Conservation (phyloP, 2,329 filamentous ascomycete genomes). For the Simplicillium sp. region DNA sequence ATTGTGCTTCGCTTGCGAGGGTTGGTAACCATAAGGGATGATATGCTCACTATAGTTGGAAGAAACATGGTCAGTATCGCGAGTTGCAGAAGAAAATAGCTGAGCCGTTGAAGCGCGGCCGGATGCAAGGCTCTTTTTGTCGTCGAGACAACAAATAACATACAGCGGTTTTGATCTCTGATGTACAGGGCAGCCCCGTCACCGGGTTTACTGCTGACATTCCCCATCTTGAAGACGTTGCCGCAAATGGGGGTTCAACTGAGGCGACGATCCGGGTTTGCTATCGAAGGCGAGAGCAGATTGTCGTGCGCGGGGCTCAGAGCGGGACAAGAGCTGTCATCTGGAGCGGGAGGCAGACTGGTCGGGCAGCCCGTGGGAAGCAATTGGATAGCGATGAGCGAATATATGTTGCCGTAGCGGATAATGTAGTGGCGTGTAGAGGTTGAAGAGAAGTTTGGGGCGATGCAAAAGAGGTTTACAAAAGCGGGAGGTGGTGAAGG, state of each 20-base stretch:
- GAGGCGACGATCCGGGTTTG: conserved; percentile 1
- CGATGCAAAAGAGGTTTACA: neutral
- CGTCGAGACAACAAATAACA: conserved; percentile 44
- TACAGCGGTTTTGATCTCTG: conserved; percentile 87
- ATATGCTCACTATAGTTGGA: conserved; percentile 63
- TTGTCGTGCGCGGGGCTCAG: conserved; percentile 18
- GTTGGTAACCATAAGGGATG: conserved; percentile 73
- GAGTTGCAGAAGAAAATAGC: conserved; percentile 1
- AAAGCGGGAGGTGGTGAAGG: neutral
- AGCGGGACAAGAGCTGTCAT: conserved; percentile 14
- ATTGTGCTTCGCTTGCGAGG: conserved; percentile 68
- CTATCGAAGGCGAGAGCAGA: conserved; percentile 10
- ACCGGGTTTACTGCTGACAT: conserved; percentile 79
- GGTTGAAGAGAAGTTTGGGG: too few species aligned
- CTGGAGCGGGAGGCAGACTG: conserved; percentile 9
- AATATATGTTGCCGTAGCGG: neutral
- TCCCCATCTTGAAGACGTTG: conserved; percentile 64
- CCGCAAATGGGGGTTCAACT: conserved; percentile 10
- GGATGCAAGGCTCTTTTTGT: conserved; percentile 72
- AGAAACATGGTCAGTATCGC: conserved; percentile 11
- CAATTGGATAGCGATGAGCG: conserved; percentile 10
- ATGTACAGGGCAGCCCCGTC: conserved; percentile 74
- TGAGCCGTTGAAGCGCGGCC: conserved; percentile 11
- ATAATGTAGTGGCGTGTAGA: too few species aligned
- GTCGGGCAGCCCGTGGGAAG: conserved; percentile 8